Evolutionary conservation across 306 rosid genomes (phyloP), one percentile per base, ranked within the genome.

Genomic region (Dalbergia cochinchinensis): DNA sequence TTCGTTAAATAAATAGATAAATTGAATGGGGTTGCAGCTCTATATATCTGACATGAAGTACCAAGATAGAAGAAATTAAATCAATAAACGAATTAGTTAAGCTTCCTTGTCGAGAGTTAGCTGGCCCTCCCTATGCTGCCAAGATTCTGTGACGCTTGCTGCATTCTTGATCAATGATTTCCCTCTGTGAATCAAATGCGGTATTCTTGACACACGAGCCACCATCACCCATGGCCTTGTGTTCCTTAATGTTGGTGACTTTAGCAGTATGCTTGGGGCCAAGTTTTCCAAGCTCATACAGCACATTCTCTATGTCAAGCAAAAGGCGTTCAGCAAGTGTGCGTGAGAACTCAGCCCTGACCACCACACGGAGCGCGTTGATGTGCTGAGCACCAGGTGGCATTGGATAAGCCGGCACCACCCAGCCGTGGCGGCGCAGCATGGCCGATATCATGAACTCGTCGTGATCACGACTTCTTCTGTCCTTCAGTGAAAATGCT

Each of bases 401-500:
- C 96, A 91, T 89, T 35, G 89, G 63, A 69, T 91, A 91, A 0
- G 96, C 93, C 0, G 93, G 96, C 51, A 91, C 91, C 0, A 91
- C 16, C 93, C 93, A 89, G 4, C 91, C 91, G 0, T 73, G 71
- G 47, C 85, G 89, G 0, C 96, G 79, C 74, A 91, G 47, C 80
- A 78, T 64, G 58, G 79, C 87, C 0, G 93, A 91, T 77, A 89
- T 78, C 84, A 78, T 78, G 78, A 82, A 87, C 81, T 86, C 96
- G 10, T 83, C 74, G 15, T 60, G 68, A 0, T 5, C 50, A 39
- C 2, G 6, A 6, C 41, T 37, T 37, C 84, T 86, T 69, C 87
- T 83, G 88, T 92, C 97, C 74, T 88, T 92, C 1, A 94, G 86
- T 11, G 90, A 78, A 83, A 92, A 92, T 51, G 95, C 94, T 64